Conservation (phyloP, 148 eudicot genomes). For the Vaccinium darrowii region DNA sequence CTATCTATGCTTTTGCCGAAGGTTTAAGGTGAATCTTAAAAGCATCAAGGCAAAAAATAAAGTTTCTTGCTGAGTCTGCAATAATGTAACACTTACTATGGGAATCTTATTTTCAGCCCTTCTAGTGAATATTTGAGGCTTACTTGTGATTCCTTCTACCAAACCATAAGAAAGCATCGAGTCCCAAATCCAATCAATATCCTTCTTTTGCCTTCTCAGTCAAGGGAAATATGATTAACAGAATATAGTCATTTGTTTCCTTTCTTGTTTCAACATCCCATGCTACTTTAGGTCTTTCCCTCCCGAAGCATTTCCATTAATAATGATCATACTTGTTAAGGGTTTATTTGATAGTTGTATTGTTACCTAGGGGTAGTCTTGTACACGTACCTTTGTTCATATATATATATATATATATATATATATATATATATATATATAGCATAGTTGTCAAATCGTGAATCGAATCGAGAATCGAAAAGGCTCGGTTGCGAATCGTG, state of each 20-base stretch:
- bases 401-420: no score
- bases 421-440: no score
- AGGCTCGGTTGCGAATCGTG: no score
- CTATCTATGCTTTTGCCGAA: not conserved
- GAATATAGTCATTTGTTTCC: not conserved
- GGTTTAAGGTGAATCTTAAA: not conserved
- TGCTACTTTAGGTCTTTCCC: not conserved
- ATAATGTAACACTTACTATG: not conserved
- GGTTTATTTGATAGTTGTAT: no score
- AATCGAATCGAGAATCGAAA: no score
- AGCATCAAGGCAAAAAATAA: not conserved
- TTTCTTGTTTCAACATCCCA: not conserved
- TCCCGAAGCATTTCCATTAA: not conserved
- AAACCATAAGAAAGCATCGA: not conserved
- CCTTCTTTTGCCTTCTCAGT: not conserved
- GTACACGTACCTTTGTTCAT: no score
- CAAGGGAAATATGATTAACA: not conserved
- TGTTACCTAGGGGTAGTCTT: no score
- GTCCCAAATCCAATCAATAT: not conserved
- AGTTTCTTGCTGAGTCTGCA: not conserved
- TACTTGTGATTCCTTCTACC: not conserved
- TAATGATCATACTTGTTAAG: not conserved
- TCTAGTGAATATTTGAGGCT: not conserved
- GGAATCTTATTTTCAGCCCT: not conserved
- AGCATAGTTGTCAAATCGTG: no score